Percentiles rank a stretch among this genome's conserved stretches.
These are phyloP conservation scores for Cladosporium sp. DNA, from an alignment of 2,329 filamentous ascomycete species.

Conservation along the genomic window DNA sequence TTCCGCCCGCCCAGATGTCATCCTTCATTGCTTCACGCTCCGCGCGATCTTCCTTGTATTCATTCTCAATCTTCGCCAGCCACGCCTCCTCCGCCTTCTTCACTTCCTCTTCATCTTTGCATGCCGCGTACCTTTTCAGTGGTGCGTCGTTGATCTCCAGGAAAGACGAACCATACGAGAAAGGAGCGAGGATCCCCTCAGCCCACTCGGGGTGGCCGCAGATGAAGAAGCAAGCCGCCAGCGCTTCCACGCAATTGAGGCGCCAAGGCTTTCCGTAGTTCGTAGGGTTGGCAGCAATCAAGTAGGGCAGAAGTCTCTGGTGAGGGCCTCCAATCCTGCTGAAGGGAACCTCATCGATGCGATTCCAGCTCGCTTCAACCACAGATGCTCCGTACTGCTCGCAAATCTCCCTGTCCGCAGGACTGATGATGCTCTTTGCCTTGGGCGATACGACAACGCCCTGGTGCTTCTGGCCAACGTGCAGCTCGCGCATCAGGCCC, in stretches of 20 bases:
- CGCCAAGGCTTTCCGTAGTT: conserved; percentile 97
- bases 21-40: conserved; percentile 54
- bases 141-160: conserved; percentile 82
- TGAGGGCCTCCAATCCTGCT: conserved; percentile 86
- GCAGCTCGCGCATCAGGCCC: conserved; percentile 86
- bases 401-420: conserved; percentile 73
- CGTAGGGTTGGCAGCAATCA: conserved; percentile 92
- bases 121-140: conserved; percentile 78
- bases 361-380: conserved; percentile 95
- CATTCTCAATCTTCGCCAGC: conserved; percentile 82
- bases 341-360: conserved; percentile 87
- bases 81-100: conserved; percentile 82
- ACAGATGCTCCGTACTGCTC: conserved; percentile 90
- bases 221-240: conserved; percentile 88
- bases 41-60: conserved; percentile 75
- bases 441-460: conserved; percentile 95
- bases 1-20: conserved; percentile 87
- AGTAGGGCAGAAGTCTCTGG: conserved; percentile 83
- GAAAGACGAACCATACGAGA: conserved; percentile 83
- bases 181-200: conserved; percentile 70
- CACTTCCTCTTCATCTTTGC: conserved; percentile 70
- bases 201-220: conserved; percentile 92
- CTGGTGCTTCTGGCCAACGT: conserved; percentile 83
- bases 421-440: conserved; percentile 76
- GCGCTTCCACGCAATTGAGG: conserved; percentile 89